Base-by-base conservation (phyloP, 306 rosid genomes). In the Prunus mume region DNA sequence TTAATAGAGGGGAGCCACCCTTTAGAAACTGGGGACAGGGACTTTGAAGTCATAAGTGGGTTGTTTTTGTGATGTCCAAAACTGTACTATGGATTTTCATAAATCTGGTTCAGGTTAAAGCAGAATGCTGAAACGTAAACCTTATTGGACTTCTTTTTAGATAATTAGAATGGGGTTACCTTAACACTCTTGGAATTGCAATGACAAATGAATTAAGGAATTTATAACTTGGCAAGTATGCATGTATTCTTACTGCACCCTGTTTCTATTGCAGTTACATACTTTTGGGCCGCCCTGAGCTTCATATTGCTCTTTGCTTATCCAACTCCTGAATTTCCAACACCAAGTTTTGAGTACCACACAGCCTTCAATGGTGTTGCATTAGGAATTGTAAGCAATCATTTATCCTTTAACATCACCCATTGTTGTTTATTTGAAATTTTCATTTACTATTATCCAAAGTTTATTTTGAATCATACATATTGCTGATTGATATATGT, bases 301-400 rank as follows among this genome's bases (percentile, higher is more conserved):
- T 79, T 92, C 85, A 67, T 96, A 63, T 72, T 96, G 88, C 93
- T 96, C 80, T 96, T 96, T 80, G 99, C 99, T 85, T 96, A 96
- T 87, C 99, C 99, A 60, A 91, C 98, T 58, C 99, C 98, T 5
- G 99, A 96, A 84, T 67, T 87, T 46, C 98, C 96, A 52, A 96
- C 98, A 74, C 99, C 99, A 81, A 96, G 99, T 80, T 92, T 86
- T 66, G 98, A 92, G 93, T 87, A 70, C 87, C 99, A 96, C 87
- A 83, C 99, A 9, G 97, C 98, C 61, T 96, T 96, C 82, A 68
- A 83, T 72, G 99, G 99, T 19, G 99, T 93, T 80, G 97, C 98
- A 6, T 80, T 92, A 76, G 99, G 99, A 84, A 96, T 96, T 73
- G 99, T 96, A 91, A 91, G 99, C 74, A 66, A 72, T 61, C 75